phyloP scores from a whole-genome alignment of 73 alveolate genomes.

The Symbiodinium natans region DNA sequence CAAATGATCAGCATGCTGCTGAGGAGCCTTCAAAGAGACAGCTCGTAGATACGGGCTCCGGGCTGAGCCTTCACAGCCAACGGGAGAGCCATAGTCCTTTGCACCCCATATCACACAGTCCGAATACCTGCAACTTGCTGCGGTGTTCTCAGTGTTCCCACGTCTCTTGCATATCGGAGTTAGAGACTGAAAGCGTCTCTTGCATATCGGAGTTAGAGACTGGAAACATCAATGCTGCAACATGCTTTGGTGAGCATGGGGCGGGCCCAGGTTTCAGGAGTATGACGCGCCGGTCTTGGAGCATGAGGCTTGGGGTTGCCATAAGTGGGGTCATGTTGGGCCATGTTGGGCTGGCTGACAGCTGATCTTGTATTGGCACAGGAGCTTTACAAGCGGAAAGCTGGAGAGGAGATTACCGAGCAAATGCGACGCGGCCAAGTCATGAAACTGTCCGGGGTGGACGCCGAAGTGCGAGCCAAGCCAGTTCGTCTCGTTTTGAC shows the following conservation, averaged over 20 bases:
- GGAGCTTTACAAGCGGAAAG: constrained; percentile 89
- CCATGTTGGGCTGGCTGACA: too few relatives aligned
- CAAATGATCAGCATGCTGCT: background rate
- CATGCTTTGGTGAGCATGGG: background rate
- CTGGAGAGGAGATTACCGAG: constrained; percentile 86
- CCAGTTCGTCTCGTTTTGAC: background rate
- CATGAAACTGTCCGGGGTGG: too few relatives aligned
- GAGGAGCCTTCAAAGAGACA: constrained; percentile 63
- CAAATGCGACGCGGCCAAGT: constrained; percentile 39
- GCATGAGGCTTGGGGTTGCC: constrained; percentile 81
- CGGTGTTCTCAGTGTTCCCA: too few relatives aligned
- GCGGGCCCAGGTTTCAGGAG: constrained; percentile 38
- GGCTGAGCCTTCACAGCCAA: background rate
- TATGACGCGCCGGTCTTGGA: constrained; percentile 92
- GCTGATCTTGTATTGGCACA: background rate
- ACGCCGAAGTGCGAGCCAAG: too few relatives aligned
- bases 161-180: too few relatives aligned
- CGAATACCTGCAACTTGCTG: too few relatives aligned
- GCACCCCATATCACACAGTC: too few relatives aligned
- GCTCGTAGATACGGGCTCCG: constrained; percentile 54
- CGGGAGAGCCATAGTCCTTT: background rate
- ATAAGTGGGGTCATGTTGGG: too few relatives aligned
- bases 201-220: too few relatives aligned
- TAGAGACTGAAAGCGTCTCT: background rate
- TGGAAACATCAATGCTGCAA: background rate